Conservation (phyloP, 1,284 basidiomycete genomes). For the Peniophora sp. region DNA sequence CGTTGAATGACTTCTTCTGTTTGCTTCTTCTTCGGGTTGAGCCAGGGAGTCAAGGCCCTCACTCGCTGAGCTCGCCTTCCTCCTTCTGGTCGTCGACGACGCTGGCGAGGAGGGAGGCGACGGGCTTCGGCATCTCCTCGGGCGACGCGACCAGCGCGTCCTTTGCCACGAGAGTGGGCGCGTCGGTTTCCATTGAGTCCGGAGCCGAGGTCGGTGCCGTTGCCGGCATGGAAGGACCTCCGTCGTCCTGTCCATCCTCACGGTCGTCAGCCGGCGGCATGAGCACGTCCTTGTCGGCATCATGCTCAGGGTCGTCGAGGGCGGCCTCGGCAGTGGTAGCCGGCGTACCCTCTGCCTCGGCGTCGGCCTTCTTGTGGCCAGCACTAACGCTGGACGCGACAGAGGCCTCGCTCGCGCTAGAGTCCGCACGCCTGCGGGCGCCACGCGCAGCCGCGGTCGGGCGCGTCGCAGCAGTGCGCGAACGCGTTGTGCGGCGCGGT, state of each 20-base stretch:
- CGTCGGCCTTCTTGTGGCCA: neutral
- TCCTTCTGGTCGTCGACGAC: constrained; percentile 30
- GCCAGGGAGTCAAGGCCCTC: too few species aligned
- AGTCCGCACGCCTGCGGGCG: neutral
- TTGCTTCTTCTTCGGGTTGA: neutral
- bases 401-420: neutral
- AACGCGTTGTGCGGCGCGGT: constrained; percentile 11
- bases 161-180: neutral
- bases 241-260: too few species aligned
- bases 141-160: neutral
- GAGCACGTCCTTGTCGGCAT: neutral
- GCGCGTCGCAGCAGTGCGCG: constrained; percentile 12
- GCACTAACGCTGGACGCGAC: neutral
- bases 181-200: neutral
- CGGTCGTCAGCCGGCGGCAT: too few species aligned
- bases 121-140: constrained; percentile 7
- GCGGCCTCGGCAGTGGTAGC: neutral
- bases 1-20: too few species aligned
- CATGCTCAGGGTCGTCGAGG: neutral
- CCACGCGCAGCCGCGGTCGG: neutral
- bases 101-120: constrained; percentile 20
- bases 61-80: constrained; percentile 37
- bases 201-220: neutral
- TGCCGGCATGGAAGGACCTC: too few species aligned
- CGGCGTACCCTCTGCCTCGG: neutral